These are phyloP conservation scores for Microsporum ferrugineum DNA, from an alignment of 2,329 filamentous ascomycete genomes.

Conservation along the genomic window DNA sequence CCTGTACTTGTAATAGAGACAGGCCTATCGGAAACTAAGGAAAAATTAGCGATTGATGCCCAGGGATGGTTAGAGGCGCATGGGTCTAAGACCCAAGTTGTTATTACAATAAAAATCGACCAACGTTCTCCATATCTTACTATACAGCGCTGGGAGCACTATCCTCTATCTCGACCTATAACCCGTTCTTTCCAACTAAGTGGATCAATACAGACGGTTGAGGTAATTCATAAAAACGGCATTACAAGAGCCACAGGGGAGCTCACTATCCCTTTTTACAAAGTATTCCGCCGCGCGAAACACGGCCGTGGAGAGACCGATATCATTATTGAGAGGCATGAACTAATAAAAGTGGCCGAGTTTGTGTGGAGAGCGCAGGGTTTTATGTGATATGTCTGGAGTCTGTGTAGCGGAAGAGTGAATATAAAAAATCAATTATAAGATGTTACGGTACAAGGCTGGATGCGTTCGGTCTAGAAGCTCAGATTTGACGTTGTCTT, in stretches of 20 bases:
- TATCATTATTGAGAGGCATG: not conserved
- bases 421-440: too few relatives aligned
- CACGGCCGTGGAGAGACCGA: not conserved
- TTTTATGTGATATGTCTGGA: not conserved
- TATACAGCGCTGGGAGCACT: not conserved
- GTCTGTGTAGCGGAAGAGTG: too few relatives aligned
- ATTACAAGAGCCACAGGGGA: not conserved
- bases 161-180: not conserved
- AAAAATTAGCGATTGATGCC: slow-evolving; percentile 4
- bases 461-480: too few relatives aligned
- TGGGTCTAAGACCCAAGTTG: not conserved
- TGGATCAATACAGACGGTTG: not conserved
- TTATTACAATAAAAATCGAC: slow-evolving; percentile 1
- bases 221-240: not conserved
- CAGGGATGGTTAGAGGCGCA: slow-evolving; percentile 3
- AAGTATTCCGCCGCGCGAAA: not conserved
- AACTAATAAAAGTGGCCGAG: not conserved
- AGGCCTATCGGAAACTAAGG: not conserved
- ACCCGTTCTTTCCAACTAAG: not conserved
- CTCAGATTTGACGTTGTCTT: too few relatives aligned
- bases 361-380: not conserved
- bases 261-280: not conserved
- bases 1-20: not conserved
- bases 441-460: too few relatives aligned
- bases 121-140: not conserved